These are phyloP conservation scores for Calonectria leucothoes DNA, from an alignment of 2,329 filamentous ascomycete genomes.

Conservation along the genomic window DNA sequence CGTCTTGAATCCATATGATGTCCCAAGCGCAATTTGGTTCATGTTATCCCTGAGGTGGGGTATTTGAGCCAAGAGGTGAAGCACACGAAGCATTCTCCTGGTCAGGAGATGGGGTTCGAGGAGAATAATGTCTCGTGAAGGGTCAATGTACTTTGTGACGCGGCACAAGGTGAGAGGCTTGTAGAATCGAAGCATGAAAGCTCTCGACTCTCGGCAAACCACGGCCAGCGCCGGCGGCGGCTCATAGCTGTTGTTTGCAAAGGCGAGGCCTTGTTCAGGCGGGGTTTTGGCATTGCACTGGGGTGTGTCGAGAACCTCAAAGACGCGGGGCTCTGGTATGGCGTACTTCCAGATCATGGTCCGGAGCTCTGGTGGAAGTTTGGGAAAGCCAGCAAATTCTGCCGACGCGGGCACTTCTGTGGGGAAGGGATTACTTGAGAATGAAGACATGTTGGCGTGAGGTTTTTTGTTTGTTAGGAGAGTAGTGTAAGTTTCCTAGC, in stretches of 20 bases:
- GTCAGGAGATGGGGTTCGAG: slow-evolving; percentile 32
- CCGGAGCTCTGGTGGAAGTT: slow-evolving; percentile 31
- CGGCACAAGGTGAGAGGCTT: slow-evolving; percentile 24
- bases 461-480: neutral
- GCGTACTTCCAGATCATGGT: slow-evolving; percentile 33
- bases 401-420: slow-evolving; percentile 9
- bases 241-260: slow-evolving; percentile 33
- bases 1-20: slow-evolving; percentile 34
- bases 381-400: slow-evolving; percentile 28
- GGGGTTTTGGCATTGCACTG: slow-evolving; percentile 32
- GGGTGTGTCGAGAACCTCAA: slow-evolving; percentile 35
- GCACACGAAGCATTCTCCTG: slow-evolving; percentile 27
- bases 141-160: slow-evolving; percentile 32
- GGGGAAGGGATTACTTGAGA: neutral
- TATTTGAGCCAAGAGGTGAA: slow-evolving; percentile 32
- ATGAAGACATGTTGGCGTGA: neutral
- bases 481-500: slow-evolving; percentile 8
- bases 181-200: slow-evolving; percentile 27
- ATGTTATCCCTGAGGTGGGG: slow-evolving; percentile 27
- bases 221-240: slow-evolving; percentile 26
- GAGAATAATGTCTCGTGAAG: slow-evolving; percentile 30
- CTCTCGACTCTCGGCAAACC: slow-evolving; percentile 27
- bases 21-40: slow-evolving; percentile 33
- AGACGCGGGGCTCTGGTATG: slow-evolving; percentile 33
- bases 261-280: slow-evolving; percentile 28